Evolutionary conservation across 805 yeast genomes (phyloP), one percentile per base, ranked within the genome.

Genomic region (Yamadazyma sp.): DNA sequence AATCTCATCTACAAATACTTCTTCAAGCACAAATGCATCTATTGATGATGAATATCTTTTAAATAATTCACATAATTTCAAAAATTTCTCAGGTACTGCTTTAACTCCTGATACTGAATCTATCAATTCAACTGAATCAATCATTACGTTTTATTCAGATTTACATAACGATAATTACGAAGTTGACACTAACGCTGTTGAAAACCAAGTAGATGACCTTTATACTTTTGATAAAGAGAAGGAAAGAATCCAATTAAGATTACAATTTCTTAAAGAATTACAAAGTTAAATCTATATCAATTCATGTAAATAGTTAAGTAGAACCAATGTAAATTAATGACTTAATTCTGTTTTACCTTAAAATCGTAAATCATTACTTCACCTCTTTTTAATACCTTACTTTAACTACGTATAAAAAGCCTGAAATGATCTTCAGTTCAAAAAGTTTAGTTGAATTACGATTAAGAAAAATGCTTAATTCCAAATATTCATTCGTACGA

Each of bases 231-330:
- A 56, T 23, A 55, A 53, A 39, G 69, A 65, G 30, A 44, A 45
- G 32, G 71, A 66, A 43, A 52, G 68, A 39, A 43, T 52, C 19
- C 69, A 66, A 48, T 55, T 66, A 29, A 52, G 72, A 29, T 48
- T 57, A 36, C 69, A 64, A 40, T 56, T 66, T 35, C 43, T 63
- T 42, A 50, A 49, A 31, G 69, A 66, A 35, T 52, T 65, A 36
- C 54, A 52, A 35, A 39, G 39, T 11, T 50, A 38, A 17, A n/a
- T n/a, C n/a, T n/a, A n/a, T n/a, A n/a, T n/a, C n/a, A n/a, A n/a
- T n/a, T n/a, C n/a, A n/a, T n/a, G n/a, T n/a, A n/a, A n/a, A n/a
- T n/a, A n/a, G n/a, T n/a, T n/a, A n/a, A n/a, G n/a, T n/a, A n/a
- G n/a, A n/a, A n/a, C n/a, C n/a, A n/a, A n/a, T n/a, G n/a, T n/a